Base-by-base conservation (phyloP, 441 rosid species). In the Codiaeum variegatum region DNA sequence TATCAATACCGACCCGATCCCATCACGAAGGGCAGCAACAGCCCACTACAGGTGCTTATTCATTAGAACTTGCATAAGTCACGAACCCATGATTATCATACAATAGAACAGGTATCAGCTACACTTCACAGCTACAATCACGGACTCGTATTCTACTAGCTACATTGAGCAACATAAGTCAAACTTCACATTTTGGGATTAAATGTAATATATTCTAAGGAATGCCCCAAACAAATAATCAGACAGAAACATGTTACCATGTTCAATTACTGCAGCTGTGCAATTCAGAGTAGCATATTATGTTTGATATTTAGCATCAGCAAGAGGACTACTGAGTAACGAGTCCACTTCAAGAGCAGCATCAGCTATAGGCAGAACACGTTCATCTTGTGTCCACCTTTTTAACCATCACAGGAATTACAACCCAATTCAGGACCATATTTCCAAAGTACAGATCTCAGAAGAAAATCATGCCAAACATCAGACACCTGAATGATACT, bases 61-160 rank as follows among this genome's bases (percentile, higher is more conserved):
- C 61, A 23, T 72, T 67, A 78, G 74, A 55, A 79, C 81, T 68
- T 62, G 77, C 71, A 62, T 13, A 69, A 74, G 78, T 76, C 82
- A 70, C 77, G 71, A 64, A 71, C 84, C 76, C 74, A 70, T 16
- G 69, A 74, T 60, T 78, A 82, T 72, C 84, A 79, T 52, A 81
- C 76, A 77, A 83, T 52, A 80, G 73, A 82, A 76, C 75, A 82
- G 71, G 75, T 72, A 73, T 78, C 87, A 72, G 86, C 81, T 72
- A 81, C 81, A 74, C 88, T 83, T 77, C 90, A 79, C 88, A 77
- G 90, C 88, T 67, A 79, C 88, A 72, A 75, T 77, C 88, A 84
- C 80, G 66, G 73, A 73, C 82, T 77, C 31, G 62, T 63, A 75
- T 67, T 80, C 85, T 79, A 82, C 84, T 78, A 78, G 75, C 85